phyloP scores from a whole-genome alignment of 2,329 filamentous ascomycete species.

The Venturiaceae sp. region DNA sequence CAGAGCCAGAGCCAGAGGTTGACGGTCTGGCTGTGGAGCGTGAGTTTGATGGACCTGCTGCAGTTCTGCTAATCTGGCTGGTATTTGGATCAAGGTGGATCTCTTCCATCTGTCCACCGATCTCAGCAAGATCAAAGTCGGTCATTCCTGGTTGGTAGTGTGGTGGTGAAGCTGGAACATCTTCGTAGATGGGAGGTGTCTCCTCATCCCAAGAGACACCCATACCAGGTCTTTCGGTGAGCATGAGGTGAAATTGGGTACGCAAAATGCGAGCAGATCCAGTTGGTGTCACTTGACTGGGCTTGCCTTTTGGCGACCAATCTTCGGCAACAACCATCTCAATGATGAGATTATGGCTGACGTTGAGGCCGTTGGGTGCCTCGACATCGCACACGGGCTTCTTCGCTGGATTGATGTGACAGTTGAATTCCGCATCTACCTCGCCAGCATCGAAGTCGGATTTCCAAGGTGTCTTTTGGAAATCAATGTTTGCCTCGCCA shows the following conservation, averaged over 20 bases:
- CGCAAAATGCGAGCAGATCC: constrained; percentile 83
- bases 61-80: background rate
- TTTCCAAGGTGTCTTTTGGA: constrained; percentile 85
- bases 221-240: constrained; percentile 77
- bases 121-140: background rate
- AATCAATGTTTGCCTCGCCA: constrained; percentile 71
- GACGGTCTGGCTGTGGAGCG: background rate
- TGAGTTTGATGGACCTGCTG: background rate
- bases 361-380: constrained; percentile 62
- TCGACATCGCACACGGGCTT: constrained; percentile 72
- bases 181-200: constrained; percentile 84
- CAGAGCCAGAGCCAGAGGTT: background rate
- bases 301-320: constrained; percentile 60
- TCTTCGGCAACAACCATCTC: constrained; percentile 94
- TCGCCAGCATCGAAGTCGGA: constrained; percentile 57
- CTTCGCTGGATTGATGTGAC: constrained; percentile 48
- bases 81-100: constrained; percentile 7
- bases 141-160: constrained; percentile 23
- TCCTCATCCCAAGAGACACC: constrained; percentile 97
- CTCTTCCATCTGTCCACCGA: constrained; percentile 5
- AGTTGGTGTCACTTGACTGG: constrained; percentile 70
- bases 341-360: constrained; percentile 77
- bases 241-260: constrained; percentile 76
- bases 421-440: constrained; percentile 72
- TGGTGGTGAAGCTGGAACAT: constrained; percentile 81